Percentiles rank a stretch among this genome's conserved stretches.
Conservation (phyloP, 2,329 filamentous ascomycete species). For the Bipolaris cookei region DNA sequence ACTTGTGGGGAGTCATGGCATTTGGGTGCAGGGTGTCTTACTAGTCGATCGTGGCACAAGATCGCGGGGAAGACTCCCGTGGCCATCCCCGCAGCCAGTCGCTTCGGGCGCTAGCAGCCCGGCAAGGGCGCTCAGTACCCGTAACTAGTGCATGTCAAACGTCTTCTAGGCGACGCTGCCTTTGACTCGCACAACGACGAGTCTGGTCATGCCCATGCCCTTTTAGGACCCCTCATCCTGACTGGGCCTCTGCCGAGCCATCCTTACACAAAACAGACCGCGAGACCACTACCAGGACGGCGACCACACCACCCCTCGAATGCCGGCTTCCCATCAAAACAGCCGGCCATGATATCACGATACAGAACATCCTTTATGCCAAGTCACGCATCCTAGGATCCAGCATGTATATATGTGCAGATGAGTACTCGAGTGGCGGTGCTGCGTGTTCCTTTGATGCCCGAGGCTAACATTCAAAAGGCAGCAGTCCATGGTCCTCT, state of each 20-base stretch:
- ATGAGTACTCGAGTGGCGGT: background rate
- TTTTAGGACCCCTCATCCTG: background rate
- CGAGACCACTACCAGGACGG: background rate
- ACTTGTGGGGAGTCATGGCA: constrained; percentile 18
- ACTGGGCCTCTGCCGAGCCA: background rate
- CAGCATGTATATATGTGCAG: background rate
- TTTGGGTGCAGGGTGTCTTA: background rate
- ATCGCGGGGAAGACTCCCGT: constrained; percentile 24
- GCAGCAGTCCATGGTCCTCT: background rate
- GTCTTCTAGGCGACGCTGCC: background rate
- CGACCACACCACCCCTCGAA: background rate
- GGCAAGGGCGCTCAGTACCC: constrained; percentile 12
- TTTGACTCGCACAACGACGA: background rate
- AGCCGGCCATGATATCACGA: background rate
- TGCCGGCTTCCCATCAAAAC: background rate
- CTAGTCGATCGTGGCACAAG: constrained; percentile 6
- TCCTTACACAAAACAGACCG: background rate
- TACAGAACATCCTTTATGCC: background rate
- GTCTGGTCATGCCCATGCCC: background rate
- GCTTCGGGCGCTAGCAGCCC: constrained; percentile 20
- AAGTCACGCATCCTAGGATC: background rate
- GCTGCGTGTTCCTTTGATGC: background rate
- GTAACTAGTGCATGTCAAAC: constrained; percentile 2
- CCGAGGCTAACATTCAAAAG: background rate
- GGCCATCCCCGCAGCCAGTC: constrained; percentile 30